Percentiles rank a stretch among this genome's conserved stretches.
These are phyloP conservation scores for Vaccinium darrowii DNA, from an alignment of 148 eudicot genomes.

Conservation along the genomic window DNA sequence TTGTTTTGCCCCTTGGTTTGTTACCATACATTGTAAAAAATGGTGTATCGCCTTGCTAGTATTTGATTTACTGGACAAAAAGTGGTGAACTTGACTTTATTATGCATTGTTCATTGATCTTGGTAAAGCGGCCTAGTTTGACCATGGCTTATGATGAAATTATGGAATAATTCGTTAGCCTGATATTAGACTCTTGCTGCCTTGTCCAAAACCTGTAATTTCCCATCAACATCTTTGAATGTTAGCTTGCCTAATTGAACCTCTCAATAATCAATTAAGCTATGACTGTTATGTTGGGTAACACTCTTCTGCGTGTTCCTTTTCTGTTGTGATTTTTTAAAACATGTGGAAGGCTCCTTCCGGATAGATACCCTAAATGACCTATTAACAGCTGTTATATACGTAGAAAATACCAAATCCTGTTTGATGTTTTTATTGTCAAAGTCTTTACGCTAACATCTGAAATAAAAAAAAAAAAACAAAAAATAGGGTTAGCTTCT, in stretches of 20 bases:
- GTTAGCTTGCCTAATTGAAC: neutral
- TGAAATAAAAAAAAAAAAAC: neutral
- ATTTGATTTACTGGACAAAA: neutral
- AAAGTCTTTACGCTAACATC: neutral
- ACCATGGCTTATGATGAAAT: neutral
- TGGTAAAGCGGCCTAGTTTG: neutral
- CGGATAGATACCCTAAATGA: neutral
- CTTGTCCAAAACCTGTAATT: neutral
- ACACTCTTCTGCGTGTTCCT: neutral
- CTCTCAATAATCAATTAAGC: neutral
- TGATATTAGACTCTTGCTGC: neutral
- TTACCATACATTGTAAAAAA: neutral
- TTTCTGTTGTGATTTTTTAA: neutral
- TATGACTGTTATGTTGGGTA: neutral
- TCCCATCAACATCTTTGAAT: neutral
- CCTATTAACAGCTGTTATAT: neutral
- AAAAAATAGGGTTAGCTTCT: constrained; percentile 78
- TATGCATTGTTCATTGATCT: neutral
- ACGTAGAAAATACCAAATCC: neutral
- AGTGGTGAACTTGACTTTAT: neutral
- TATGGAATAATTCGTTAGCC: neutral
- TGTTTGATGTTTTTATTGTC: neutral
- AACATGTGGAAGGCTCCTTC: neutral
- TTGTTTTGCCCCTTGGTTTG: neutral
- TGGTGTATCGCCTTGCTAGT: no score